These are phyloP conservation scores for Xylariales sp. DNA, from an alignment of 2,329 filamentous ascomycete species.

Conservation along the genomic window DNA sequence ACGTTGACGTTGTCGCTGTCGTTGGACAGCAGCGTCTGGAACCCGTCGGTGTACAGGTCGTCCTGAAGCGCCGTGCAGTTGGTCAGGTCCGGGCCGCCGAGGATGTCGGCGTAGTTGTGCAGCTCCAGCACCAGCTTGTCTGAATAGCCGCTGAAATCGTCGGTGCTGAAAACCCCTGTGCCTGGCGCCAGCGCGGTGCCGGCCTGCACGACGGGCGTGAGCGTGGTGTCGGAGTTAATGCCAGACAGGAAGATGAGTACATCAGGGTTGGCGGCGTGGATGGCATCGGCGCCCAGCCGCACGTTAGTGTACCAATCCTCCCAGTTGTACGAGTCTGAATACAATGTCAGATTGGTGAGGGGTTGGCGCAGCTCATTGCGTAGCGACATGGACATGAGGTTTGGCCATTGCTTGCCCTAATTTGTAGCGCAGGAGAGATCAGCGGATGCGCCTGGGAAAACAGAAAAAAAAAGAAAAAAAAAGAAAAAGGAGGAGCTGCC, in stretches of 20 bases:
- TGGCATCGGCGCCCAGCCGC: conserved; percentile 42
- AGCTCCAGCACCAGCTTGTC: conserved; percentile 56
- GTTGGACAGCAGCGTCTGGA: conserved; percentile 44
- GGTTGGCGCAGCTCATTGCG: conserved; percentile 49
- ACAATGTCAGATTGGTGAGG: conserved; percentile 21
- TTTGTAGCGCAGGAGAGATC: too few species aligned
- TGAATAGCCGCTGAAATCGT: conserved; percentile 42
- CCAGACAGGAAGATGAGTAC: conserved; percentile 56
- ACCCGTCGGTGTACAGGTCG: conserved; percentile 44
- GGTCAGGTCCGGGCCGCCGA: conserved; percentile 23
- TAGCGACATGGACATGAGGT: conserved; percentile 43
- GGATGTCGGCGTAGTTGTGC: conserved; percentile 52
- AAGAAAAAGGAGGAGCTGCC: conserved; percentile 4
- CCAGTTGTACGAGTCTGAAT: conserved; percentile 45
- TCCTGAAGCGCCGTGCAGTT: conserved; percentile 40
- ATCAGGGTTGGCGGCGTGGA: conserved; percentile 45
- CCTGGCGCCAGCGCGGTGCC: conserved; percentile 41
- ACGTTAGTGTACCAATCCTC: conserved; percentile 47
- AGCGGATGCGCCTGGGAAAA: too few species aligned
- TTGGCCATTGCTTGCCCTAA: conserved; percentile 42
- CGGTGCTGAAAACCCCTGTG: conserved; percentile 35
- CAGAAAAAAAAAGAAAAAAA: too few species aligned
- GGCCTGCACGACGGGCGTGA: conserved; percentile 45
- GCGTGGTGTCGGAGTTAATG: conserved; percentile 48
- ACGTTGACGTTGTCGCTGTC: conserved; percentile 29